Percentiles rank a stretch among this genome's conserved stretches.
phyloP scores from a whole-genome alignment of 129 eudicot species.

The Pseudognaphalium luteoalbum region DNA sequence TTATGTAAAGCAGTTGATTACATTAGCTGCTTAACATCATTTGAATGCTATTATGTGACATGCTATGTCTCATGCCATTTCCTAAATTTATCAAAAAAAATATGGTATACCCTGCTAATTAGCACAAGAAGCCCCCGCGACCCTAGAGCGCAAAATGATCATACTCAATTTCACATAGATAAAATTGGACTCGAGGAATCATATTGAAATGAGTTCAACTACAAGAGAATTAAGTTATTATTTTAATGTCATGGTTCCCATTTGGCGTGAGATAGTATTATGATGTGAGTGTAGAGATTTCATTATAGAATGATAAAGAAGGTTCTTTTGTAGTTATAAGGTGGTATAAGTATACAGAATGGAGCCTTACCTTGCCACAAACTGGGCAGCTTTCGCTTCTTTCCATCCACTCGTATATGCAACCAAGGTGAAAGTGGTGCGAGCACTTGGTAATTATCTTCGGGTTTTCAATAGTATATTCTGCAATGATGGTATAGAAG shows the following conservation, averaged over 20 bases:
- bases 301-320: not conserved
- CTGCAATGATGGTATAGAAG: slow-evolving; percentile 39
- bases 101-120: slow-evolving; percentile 3
- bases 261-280: not conserved
- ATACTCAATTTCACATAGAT: slow-evolving; percentile 12
- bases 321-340: not conserved
- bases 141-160: not conserved
- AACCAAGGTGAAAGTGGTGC: slow-evolving; percentile 86
- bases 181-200: not conserved
- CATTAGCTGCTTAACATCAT: not conserved
- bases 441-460: slow-evolving; percentile 73
- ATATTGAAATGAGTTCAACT: not conserved
- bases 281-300: not conserved
- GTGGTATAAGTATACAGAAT: slow-evolving; percentile 12
- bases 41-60: not conserved
- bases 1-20: not conserved
- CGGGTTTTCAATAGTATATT: slow-evolving; percentile 66
- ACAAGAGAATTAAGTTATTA: not conserved
- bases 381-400: slow-evolving; percentile 89
- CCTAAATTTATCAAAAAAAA: not conserved
- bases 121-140: not conserved
- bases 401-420: slow-evolving; percentile 95
- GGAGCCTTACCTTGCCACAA: slow-evolving; percentile 72
- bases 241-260: not conserved
- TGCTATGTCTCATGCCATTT: not conserved